Base-by-base conservation (phyloP, 441 rosid genomes). In the Pelargonium myrrhifolium region DNA sequence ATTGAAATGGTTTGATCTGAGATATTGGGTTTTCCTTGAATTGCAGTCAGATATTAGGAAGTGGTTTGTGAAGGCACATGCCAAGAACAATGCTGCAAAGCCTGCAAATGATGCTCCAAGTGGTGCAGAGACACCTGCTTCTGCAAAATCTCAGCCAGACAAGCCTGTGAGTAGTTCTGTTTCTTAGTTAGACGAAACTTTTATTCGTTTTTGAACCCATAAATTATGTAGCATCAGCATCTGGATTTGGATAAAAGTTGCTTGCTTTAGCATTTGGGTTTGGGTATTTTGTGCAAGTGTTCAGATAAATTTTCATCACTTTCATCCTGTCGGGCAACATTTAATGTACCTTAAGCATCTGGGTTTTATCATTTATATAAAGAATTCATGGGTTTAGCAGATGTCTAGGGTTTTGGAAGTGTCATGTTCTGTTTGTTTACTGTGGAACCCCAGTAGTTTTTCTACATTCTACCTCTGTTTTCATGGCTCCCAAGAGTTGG, bases 31-130 rank as follows among this genome's bases (percentile, higher is more conserved):
- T 56, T 53, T 22, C 24, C 21, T n/a, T 15, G 31, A 56, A 20
- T 20, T 56, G 62, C 62, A 56, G 62, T 56, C 62, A 56, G 62
- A 56, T 56, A 56, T 56, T 24, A 56, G 62, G 62, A 56, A 56
- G 31, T 56, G 62, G 62, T 56, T 56, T 22, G 62, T 56, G 62
- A 56, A 56, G 31, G 62, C 62, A 10, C 62, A 56, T 56, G 28
- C 62, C 28, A 56, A 56, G 62, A 56, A 9, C 31, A 56, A 22
- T 56, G n/a, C 62, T 9, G 62, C 11, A 56, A 56, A 56, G 31
- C 62, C 62, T 21, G 62, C 31, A 1, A 22, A 22, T 56, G 31
- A 21, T 56, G 62, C 5, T 4, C 62, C 28, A 31, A 56, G 62
- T 11, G 21, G n/a, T 22, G 21, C 12, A 56, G 62, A 42, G 47